Evolutionary conservation across 163 green algal genomes (phyloP), one percentile per base, ranked within the genome.

Genomic region (Coccomyxa subellipsoidea): DNA sequence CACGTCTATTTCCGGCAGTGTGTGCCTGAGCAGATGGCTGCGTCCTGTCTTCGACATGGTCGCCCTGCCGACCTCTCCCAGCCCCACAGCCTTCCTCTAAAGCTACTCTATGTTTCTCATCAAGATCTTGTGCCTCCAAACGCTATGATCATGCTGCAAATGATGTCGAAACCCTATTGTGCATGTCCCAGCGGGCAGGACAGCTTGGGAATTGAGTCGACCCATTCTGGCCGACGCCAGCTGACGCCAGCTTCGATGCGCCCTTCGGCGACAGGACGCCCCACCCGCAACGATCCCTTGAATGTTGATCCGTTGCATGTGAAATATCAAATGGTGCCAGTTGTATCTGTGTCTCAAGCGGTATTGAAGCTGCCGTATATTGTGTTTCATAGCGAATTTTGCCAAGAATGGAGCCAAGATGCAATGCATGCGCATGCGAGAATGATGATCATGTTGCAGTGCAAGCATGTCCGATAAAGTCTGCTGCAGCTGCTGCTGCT

Each of bases 1-100:
- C 7, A 84, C 76, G 21, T 79, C 70, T 34, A 77, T 77, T 9
- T 73, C 66, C 70, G 70, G 70, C 70, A 77, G 18, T 8, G 31
- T 34, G 32, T 77, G 70, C 32, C 32, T 38, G 32, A 77, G 34
- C 31, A 77, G 34, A 34, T 77, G 70, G 34, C 66, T 73, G 10
- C 66, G 29, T 34, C 29, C 29, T 18, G 29, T 73, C 66, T 73
- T 73, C 27, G n/a, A 34, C 66, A 73, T 59, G 47, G 47, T 18
- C 47, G 47, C 47, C 23, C 47, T 59, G 47, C 47, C 47, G 23
- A 59, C 15, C 47, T 59, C 15, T 18, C 23, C 47, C 47, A 59
- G 47, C 47, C 23, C 47, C 47, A 1, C 47, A 59, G 47, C 47
- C 47, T 59, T 7, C 47, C 23, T 59, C 47, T 59, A 18, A 12